Evolutionary conservation across 2,329 filamentous ascomycete species (phyloP), one percentile per base, ranked within the genome.

Genomic region (Nothophoma quercina): DNA sequence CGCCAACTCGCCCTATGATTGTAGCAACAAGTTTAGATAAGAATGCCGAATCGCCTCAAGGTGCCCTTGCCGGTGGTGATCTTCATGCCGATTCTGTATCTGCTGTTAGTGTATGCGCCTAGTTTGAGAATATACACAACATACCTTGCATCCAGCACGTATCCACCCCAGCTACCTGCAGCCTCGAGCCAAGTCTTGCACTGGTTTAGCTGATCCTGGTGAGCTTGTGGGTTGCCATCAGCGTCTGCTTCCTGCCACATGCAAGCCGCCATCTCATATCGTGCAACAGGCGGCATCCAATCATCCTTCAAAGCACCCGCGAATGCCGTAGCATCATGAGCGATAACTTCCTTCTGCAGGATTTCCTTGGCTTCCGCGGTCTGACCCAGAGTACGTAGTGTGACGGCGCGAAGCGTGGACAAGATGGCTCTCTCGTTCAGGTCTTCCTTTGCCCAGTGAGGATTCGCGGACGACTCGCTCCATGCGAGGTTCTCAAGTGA

Each of bases 221-320:
- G 66, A 21, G 68, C 69, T 36, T 71, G 64, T 19, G 68, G 70
- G 19, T 56, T 60, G 1, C 74, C 77, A 23, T 72, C 73, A 19
- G 47, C 58, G 75, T 80, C 42, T 56, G 75, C 54, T 65, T 93
- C 88, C 51, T 83, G 81, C 93, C 93, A 99, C 1, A 88, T 78
- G 47, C 90, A 85, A 7, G 89, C 91, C 0, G 87, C 92, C 78
- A 95, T 85, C 75, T 99, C 95, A 73, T 97, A 97, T 60, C 91
- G 82, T 1, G 89, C 91, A 0, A 87, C 85, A 0, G 93, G 90
- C 6, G 83, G 78, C 8, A 85, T 80, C 78, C 89, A 93, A 64
- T 89, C 87, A 52, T 93, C 89, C 51, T 81, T 85, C 2, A 83
- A 79, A 0, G 78, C 64, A 2, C 87, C 87, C 60, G 84, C 87